Evolutionary conservation across 2,329 filamentous ascomycete species (phyloP), one percentile per base, ranked within the genome.

Genomic region (Sporothrix brunneoviolacea): DNA sequence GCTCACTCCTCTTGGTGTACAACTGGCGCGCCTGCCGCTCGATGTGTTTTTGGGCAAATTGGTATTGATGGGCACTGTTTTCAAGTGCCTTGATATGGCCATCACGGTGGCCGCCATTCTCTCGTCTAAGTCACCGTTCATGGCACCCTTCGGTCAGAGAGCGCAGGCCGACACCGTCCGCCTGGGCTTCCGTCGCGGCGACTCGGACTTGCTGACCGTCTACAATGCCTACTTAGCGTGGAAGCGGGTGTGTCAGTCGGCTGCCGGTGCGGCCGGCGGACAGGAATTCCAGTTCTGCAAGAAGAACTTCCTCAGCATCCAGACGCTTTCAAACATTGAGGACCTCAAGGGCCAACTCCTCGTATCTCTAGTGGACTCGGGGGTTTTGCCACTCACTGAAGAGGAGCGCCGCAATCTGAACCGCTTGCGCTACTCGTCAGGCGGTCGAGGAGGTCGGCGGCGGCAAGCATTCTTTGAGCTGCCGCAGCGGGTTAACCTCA

Each of bases 41-140:
- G 93, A 98, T 63, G 91, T 96, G 10, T 95, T 95, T 65, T 75
- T 98, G 1, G 91, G 91, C 16, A 98, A 98, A 65, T 77, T 98
- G 33, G 88, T 96, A 40, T 75, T 98, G 4, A 77, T 95, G 32
- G 89, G 90, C 0, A 82, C 83, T 4, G 82, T 94, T 35, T 96
- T 96, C 70, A 86, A 85, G 61, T 97, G 91, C 61, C 76, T 97
- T 4, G 93, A 98, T 67, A 91, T 91, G 65, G 82, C 88, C 15
- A 79, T 97, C 47, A 97, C 91, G 2, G 86, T 94, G 50, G 93
- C 94, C 7, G 91, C 93, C 8, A 91, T 95, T 22, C 70, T 98
- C 1, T 95, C 91, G 2, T 94, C 90, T 24, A 98, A 97, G 64
- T 95, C 91, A 0, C 93, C 91, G 0, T 97, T 97, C 64, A 77